Evolutionary conservation across 176 grass and related monocot species (phyloP), one percentile per base, ranked within the genome.

Genomic region (Eleusine coracana): DNA sequence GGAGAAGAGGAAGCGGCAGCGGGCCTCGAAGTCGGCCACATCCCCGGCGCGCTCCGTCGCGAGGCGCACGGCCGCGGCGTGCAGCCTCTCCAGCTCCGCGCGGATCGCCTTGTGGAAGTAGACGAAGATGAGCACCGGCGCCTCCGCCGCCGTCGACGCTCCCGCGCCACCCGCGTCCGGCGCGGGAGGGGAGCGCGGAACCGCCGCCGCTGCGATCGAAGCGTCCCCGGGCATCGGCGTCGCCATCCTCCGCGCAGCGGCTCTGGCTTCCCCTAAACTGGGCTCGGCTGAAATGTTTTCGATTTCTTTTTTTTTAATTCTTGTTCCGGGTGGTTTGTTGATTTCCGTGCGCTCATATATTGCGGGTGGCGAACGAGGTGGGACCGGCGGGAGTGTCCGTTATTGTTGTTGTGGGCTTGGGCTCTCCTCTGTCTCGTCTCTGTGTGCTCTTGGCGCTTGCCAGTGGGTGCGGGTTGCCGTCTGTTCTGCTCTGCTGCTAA

Each of bases 91-190:
- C 36, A 97, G 88, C 83, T 94, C 95, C 60, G 86, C 82, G 77
- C 86, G 90, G 79, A 97, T 97, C 66, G 92, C 95, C 90, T 94
- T 97, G 80, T 97, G 95, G 90, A 97, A 97, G 81, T 91, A 97
- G 69, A 92, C 80, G 74, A 97, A 89, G 45, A 97, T 87, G 46
- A 97, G 84, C 82, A 97, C 77, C 16, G 92, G 92, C 51, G 84
- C 76, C 64, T 87, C 85, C 66, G 86, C 80, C 48, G 91, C 90
- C 10, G 84, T 82, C 65, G 50, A 74, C 5, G 38, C 86, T 6
- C 7, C 39, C 55, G 52, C 17, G 52, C 10, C 15, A 21, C 16
- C 68, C 21, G 11, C 60, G 12, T 42, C 40, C 54, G 67, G 56
- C 7, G 29, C 52, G 6, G 77, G 76, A 20, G 80, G 83, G 58